phyloP scores from a whole-genome alignment of 2,329 filamentous ascomycete species.

The Lasiodiplodia sp. region DNA sequence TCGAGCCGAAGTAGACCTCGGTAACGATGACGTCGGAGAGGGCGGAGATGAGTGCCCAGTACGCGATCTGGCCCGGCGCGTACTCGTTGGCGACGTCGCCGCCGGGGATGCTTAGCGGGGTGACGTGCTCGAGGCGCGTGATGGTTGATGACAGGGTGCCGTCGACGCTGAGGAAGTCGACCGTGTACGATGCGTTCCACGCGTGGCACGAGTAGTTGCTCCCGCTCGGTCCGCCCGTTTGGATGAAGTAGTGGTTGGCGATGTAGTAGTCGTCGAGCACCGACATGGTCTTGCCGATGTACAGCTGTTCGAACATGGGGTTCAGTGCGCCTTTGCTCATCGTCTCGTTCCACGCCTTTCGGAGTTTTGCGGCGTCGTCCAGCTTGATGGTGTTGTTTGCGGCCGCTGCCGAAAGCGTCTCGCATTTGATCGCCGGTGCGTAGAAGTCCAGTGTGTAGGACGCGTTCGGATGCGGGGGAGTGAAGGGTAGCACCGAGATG shows the following conservation, averaged over 20 bases:
- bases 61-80: not conserved
- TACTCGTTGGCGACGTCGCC: not conserved
- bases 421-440: slow-evolving; percentile 10
- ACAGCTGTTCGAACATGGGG: not conserved
- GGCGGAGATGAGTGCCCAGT: not conserved
- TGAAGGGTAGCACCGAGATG: not conserved
- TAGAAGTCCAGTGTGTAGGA: not conserved
- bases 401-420: not conserved
- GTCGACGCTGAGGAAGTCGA: not conserved
- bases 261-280: not conserved
- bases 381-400: not conserved
- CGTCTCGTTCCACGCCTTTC: not conserved
- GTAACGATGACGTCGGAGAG: not conserved
- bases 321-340: not conserved
- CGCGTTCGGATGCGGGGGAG: not conserved
- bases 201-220: not conserved
- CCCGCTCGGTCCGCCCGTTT: not conserved
- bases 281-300: not conserved
- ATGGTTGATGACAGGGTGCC: not conserved
- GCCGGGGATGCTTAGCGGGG: not conserved
- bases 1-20: not conserved
- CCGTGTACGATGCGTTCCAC: slow-evolving; percentile 4
- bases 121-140: not conserved
- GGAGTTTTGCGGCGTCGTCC: not conserved
- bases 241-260: not conserved